phyloP scores from a whole-genome alignment of 2,329 filamentous ascomycete species.

The Colletotrichum scovillei region DNA sequence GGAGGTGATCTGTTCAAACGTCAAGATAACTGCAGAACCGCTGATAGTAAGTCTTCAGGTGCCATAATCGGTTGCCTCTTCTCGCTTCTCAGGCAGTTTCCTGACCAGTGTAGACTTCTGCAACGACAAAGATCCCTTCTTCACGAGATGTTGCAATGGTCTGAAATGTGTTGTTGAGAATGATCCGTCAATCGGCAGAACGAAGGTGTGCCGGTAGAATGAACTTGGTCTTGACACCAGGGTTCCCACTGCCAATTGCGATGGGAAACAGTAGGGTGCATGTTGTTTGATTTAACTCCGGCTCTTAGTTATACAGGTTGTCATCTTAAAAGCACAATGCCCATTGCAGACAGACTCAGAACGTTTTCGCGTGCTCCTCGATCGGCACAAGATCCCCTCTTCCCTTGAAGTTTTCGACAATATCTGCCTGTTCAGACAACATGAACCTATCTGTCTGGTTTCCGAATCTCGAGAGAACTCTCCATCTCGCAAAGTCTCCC shows the following conservation, averaged over 20 bases:
- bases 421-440: conserved; percentile 64
- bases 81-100: background rate
- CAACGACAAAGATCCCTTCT: background rate
- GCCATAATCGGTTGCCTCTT: fast-evolving
- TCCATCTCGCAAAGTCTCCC: conserved; percentile 63
- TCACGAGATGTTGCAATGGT: conserved; percentile 1
- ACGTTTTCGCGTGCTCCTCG: conserved; percentile 42
- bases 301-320: background rate
- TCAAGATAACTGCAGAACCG: background rate
- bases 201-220: background rate
- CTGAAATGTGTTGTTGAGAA: background rate
- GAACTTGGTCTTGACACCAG: too few species aligned
- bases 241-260: too few species aligned
- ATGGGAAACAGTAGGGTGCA: too few species aligned
- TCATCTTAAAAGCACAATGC: background rate
- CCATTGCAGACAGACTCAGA: background rate
- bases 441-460: conserved; percentile 61
- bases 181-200: background rate
- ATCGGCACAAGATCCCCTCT: conserved; percentile 60
- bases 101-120: background rate
- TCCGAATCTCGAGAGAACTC: conserved; percentile 58
- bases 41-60: background rate
- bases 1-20: background rate
- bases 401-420: conserved; percentile 61
- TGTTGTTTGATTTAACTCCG: background rate